These are phyloP conservation scores for Fusarium redolens DNA, from an alignment of 2,329 filamentous ascomycete genomes.

Conservation along the genomic window DNA sequence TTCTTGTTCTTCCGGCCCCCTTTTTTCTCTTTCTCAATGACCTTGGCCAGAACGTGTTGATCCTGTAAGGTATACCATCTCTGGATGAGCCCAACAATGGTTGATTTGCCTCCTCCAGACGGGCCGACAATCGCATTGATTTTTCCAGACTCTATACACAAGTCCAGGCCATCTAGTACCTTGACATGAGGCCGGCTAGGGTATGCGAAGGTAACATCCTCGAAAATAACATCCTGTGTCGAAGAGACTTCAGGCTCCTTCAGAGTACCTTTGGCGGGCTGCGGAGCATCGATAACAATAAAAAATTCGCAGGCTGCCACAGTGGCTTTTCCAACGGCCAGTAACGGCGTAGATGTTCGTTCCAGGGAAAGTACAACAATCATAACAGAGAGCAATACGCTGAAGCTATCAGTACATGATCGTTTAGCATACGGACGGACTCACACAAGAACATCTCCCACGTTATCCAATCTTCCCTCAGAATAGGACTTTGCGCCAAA, in stretches of 20 bases:
- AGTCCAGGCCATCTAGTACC: slow-evolving; percentile 69
- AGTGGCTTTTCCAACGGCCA: slow-evolving; percentile 68
- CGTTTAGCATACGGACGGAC: slow-evolving; percentile 32
- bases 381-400: slow-evolving; percentile 68
- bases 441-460: slow-evolving; percentile 67
- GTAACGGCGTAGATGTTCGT: slow-evolving; percentile 66
- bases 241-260: slow-evolving; percentile 53
- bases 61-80: slow-evolving; percentile 75
- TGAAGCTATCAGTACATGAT: slow-evolving; percentile 21
- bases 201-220: slow-evolving; percentile 78
- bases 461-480: slow-evolving; percentile 58
- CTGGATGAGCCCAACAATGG: slow-evolving; percentile 76
- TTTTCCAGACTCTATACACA: slow-evolving; percentile 71
- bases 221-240: slow-evolving; percentile 59
- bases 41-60: slow-evolving; percentile 63
- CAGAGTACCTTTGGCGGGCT: slow-evolving; percentile 50
- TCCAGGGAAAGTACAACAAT: slow-evolving; percentile 68
- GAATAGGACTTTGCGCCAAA: slow-evolving; percentile 66
- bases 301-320: slow-evolving; percentile 70
- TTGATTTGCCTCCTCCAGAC: slow-evolving; percentile 80
- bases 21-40: slow-evolving; percentile 60
- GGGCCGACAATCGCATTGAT: slow-evolving; percentile 80
- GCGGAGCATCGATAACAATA: slow-evolving; percentile 62
- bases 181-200: slow-evolving; percentile 73
- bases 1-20: slow-evolving; percentile 56